These are phyloP conservation scores for Articulospora tetracladia DNA, from an alignment of 495 filamentous ascomycete species.

Conservation along the genomic window DNA sequence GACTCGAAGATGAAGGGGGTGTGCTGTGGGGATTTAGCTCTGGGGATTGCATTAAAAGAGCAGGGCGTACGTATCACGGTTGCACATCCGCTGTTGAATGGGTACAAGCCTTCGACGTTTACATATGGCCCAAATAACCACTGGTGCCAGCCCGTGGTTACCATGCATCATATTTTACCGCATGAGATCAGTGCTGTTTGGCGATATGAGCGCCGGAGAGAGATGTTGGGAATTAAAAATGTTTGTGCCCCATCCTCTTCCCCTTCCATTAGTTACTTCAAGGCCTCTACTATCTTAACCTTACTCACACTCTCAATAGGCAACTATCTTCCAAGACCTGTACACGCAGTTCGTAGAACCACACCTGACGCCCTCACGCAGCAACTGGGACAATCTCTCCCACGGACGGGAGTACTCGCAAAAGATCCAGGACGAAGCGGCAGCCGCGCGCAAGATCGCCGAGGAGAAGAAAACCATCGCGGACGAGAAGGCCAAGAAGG, in stretches of 20 bases:
- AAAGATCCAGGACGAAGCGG: background rate
- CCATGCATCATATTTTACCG: constrained; percentile 57
- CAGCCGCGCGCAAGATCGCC: background rate
- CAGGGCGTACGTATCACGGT: constrained; percentile 44
- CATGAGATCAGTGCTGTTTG: constrained; percentile 50
- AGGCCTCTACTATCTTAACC: background rate
- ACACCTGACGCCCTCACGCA: background rate
- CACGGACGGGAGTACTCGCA: constrained; percentile 2
- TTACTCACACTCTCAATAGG: background rate
- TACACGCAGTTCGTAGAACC: constrained; percentile 19
- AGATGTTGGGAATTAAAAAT: constrained; percentile 1
- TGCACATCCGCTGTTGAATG: constrained; percentile 53
- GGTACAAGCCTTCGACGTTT: constrained; percentile 46
- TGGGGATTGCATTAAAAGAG: constrained; percentile 55
- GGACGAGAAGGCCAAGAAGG: background rate
- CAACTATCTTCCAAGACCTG: constrained; percentile 9
- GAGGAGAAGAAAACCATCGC: background rate
- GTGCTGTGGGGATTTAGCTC: constrained; percentile 68
- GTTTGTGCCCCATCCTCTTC: background rate
- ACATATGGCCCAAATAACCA: constrained; percentile 44
- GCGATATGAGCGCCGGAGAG: constrained; percentile 39
- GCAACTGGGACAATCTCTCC: constrained; percentile 17
- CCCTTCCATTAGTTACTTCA: background rate
- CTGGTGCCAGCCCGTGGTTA: constrained; percentile 58
- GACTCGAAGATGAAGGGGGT: constrained; percentile 50